These are phyloP conservation scores for Alternaria atra DNA, from an alignment of 2,329 filamentous ascomycete genomes.

Conservation along the genomic window DNA sequence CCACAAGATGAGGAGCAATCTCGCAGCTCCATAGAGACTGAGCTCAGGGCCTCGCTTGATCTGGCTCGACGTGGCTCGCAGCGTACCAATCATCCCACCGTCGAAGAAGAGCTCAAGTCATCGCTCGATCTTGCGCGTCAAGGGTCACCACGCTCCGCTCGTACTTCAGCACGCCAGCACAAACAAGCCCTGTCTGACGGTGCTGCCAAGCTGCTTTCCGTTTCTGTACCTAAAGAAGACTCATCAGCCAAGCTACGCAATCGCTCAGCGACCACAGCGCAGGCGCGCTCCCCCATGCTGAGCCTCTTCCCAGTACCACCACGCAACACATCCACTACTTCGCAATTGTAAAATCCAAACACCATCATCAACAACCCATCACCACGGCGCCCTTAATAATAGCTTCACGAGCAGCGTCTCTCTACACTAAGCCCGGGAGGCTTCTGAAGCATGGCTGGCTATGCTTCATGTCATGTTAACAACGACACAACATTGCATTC, in stretches of 20 bases:
- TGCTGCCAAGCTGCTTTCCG: slow-evolving; percentile 41
- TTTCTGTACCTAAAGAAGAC: slow-evolving; percentile 13
- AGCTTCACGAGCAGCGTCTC: neutral
- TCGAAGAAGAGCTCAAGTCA: slow-evolving; percentile 27
- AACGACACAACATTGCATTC: slow-evolving; percentile 19
- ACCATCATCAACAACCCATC: neutral
- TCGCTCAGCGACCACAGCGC: slow-evolving; percentile 42
- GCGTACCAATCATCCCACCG: slow-evolving; percentile 20
- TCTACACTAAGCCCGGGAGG: slow-evolving; percentile 13
- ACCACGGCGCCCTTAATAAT: neutral
- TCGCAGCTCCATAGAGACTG: slow-evolving; percentile 25
- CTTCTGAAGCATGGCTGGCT: slow-evolving; percentile 21
- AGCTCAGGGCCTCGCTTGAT: slow-evolving; percentile 39
- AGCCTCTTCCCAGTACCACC: slow-evolving; percentile 49
- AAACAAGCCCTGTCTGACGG: slow-evolving; percentile 47
- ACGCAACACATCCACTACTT: slow-evolving; percentile 21
- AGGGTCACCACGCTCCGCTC: slow-evolving; percentile 30
- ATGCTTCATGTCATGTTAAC: slow-evolving; percentile 16
- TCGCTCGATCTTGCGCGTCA: slow-evolving; percentile 36
- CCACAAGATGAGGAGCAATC: slow-evolving; percentile 13
- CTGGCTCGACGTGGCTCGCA: slow-evolving; percentile 38
- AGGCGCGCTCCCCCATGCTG: slow-evolving; percentile 35
- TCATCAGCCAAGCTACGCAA: slow-evolving; percentile 24
- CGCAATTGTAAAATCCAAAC: slow-evolving; percentile 5
- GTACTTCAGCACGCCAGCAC: slow-evolving; percentile 30